Conservation (phyloP, 495 filamentous ascomycete genomes). For the Podospora conica region DNA sequence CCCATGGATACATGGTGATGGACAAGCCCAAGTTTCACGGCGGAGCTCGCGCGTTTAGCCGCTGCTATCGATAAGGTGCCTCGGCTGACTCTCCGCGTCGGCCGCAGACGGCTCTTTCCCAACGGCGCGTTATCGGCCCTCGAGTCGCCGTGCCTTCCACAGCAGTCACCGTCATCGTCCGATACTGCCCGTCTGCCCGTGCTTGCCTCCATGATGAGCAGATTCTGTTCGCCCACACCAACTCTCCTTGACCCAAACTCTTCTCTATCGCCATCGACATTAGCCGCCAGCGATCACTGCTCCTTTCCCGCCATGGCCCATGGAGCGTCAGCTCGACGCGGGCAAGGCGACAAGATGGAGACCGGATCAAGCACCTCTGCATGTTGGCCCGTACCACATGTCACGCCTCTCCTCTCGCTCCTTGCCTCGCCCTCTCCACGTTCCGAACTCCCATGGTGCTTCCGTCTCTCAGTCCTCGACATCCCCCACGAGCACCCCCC, state of each 20-base stretch:
- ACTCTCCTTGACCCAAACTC: not conserved
- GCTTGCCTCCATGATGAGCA: not conserved
- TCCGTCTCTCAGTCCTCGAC: not conserved
- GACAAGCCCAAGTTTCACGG: not conserved
- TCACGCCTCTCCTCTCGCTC: not conserved
- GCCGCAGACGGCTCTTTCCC: not conserved
- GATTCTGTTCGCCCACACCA: not conserved
- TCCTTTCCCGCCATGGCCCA: not conserved
- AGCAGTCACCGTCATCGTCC: constrained; percentile 6
- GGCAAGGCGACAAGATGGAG: not conserved
- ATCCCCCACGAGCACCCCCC: not conserved
- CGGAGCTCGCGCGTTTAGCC: constrained; percentile 9
- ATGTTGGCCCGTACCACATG: no score
- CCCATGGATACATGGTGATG: not conserved
- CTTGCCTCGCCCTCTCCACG: not conserved
- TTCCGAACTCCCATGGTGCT: not conserved
- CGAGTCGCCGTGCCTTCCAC: not conserved
- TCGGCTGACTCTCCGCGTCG: not conserved
- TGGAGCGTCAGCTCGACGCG: not conserved
- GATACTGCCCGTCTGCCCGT: not conserved
- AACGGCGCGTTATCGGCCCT: constrained; percentile 10
- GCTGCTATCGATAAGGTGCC: constrained; percentile 11
- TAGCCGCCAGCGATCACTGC: not conserved
- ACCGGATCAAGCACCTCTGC: no score
- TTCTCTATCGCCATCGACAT: not conserved